A percentile compares a stretch with the other conserved stretches of the same genome.
Evolutionary conservation across 106 monocot genomes (phyloP).

Genomic region (Acanthochlamys bracteata): DNA sequence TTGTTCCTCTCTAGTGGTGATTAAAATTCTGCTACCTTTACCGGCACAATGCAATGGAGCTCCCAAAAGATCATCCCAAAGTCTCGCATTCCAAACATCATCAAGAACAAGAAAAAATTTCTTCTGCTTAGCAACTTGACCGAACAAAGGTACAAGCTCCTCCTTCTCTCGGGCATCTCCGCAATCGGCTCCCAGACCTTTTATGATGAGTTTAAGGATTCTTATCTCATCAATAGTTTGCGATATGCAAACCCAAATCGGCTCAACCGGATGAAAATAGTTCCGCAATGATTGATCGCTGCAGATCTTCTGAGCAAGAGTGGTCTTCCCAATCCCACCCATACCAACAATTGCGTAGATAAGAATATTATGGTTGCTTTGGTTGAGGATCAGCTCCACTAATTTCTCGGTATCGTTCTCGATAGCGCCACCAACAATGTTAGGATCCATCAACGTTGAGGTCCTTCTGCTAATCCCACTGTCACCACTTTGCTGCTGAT

Average conservation of each 20-base stretch:
- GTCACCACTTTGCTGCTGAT: neutral
- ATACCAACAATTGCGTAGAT: constrained; percentile 26
- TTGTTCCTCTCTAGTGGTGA: constrained; percentile 31
- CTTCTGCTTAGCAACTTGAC: constrained; percentile 6
- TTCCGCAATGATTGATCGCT: constrained; percentile 4
- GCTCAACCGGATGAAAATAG: neutral
- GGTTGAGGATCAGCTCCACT: constrained; percentile 13
- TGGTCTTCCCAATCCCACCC: constrained; percentile 43
- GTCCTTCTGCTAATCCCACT: neutral
- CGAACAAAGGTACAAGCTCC: constrained; percentile 17
- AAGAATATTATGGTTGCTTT: neutral
- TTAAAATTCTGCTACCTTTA: constrained; percentile 18
- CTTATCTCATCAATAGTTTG: constrained; percentile 11
- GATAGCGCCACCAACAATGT: constrained; percentile 17
- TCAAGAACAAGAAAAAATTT: constrained; percentile 43
- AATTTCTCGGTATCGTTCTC: constrained; percentile 17
- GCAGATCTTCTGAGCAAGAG: constrained; percentile 26
- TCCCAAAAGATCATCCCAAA: constrained; percentile 34
- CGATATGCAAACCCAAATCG: constrained; percentile 20
- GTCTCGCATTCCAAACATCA: constrained; percentile 30
- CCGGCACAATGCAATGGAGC: constrained; percentile 14
- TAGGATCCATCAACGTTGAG: constrained; percentile 10
- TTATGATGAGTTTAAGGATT: constrained; percentile 22
- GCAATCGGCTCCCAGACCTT: constrained; percentile 4
- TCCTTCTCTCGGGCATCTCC: constrained; percentile 4